These are phyloP conservation scores for Saccharomycopsis phalli DNA, from an alignment of 1,139 yeast species.

Conservation along the genomic window DNA sequence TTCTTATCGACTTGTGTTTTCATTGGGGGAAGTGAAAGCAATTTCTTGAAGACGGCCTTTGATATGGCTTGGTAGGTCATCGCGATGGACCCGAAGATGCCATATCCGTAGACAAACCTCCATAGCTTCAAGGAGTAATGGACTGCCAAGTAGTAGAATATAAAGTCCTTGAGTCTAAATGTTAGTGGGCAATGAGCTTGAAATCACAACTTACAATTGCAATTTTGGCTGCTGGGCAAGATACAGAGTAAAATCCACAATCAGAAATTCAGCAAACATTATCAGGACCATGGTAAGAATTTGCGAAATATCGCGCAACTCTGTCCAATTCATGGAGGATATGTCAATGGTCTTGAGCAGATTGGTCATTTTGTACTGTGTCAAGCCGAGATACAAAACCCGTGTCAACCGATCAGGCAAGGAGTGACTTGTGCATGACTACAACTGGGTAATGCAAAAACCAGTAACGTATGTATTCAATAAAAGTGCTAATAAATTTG, in stretches of 20 bases:
- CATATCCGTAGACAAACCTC: constrained; percentile 31
- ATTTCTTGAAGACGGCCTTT: constrained; percentile 27
- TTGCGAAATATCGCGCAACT: constrained; percentile 4
- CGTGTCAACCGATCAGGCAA: no score
- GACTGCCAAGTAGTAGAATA: constrained; percentile 23
- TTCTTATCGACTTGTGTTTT: constrained; percentile 52
- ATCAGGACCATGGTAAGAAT: constrained; percentile 1
- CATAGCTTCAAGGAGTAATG: constrained; percentile 21
- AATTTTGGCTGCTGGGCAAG: constrained; percentile 6
- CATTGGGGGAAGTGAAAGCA: constrained; percentile 47
- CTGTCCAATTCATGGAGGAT: no score
- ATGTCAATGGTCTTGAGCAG: no score
- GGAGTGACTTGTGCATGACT: no score
- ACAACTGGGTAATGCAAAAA: no score
- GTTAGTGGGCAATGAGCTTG: not conserved
- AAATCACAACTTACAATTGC: constrained; percentile 2
- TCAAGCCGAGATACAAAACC: no score
- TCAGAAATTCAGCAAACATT: constrained; percentile 4
- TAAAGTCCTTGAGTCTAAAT: constrained; percentile 1
- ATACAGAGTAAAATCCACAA: constrained; percentile 5
- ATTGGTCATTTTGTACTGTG: no score
- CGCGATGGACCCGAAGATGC: constrained; percentile 28
- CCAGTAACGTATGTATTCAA: no score
- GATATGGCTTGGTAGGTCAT: constrained; percentile 22
- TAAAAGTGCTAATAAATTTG: not conserved